Percentiles rank a stretch among this genome's conserved stretches.
phyloP scores from a whole-genome alignment of 305 asterid genomes.

The Fraxinus xanthoxyloides region DNA sequence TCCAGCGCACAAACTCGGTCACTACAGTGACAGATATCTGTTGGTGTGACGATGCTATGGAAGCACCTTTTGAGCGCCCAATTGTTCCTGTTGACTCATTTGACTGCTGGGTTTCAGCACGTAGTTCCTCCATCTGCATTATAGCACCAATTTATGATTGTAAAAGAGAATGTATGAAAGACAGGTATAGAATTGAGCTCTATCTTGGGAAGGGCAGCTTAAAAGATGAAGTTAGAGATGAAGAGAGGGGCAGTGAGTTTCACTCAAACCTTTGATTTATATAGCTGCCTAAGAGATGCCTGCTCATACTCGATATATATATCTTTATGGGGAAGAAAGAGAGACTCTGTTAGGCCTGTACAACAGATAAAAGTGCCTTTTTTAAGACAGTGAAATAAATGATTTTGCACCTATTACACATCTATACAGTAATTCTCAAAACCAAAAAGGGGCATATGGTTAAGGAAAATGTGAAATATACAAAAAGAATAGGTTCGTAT shows the following conservation, averaged over 20 bases:
- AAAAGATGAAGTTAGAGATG: constrained; percentile 15
- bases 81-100: constrained; percentile 83
- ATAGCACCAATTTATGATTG: constrained; percentile 17
- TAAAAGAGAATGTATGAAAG: constrained; percentile 14
- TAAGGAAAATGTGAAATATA: not conserved
- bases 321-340: constrained; percentile 89
- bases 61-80: constrained; percentile 95
- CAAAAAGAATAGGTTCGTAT: constrained; percentile 4
- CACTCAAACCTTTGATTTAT: constrained; percentile 69
- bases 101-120: constrained; percentile 72
- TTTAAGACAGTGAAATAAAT: not conserved
- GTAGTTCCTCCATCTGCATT: constrained; percentile 86
- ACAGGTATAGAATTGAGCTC: not conserved
- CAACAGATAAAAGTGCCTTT: constrained; percentile 22
- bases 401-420: constrained; percentile 1
- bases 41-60: constrained; percentile 75
- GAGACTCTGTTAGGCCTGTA: constrained; percentile 91
- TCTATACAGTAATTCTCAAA: constrained; percentile 6
- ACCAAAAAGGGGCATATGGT: not conserved
- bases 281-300: constrained; percentile 91
- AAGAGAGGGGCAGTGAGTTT: constrained; percentile 5
- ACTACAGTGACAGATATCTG: constrained; percentile 95
- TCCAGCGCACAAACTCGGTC: constrained; percentile 98
- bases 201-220: not conserved
- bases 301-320: constrained; percentile 88